phyloP scores from a whole-genome alignment of 23 red algal species.

The Gracilariopsis chorda region DNA sequence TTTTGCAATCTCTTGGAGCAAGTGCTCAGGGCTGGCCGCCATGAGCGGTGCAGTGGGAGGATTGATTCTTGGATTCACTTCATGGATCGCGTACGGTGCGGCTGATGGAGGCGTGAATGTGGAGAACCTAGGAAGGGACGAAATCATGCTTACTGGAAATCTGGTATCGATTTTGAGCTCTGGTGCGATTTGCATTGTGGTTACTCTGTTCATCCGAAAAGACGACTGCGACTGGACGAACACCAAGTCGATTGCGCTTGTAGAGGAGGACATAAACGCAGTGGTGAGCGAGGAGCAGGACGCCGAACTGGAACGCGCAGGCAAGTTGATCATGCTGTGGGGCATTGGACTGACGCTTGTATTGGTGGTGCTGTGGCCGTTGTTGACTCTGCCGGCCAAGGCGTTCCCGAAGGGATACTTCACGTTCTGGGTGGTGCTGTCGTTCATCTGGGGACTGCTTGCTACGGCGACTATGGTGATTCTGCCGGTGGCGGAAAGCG shows the following conservation, averaged over 20 bases:
- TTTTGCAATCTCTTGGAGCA: conserved; percentile 57
- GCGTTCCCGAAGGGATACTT: conserved; percentile 76
- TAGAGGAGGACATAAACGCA: conserved; percentile 62
- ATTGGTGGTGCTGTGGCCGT: conserved; percentile 68
- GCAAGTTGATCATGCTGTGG: conserved; percentile 60
- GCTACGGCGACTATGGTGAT: conserved; percentile 69
- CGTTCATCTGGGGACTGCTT: conserved; percentile 79
- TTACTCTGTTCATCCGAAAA: conserved; percentile 18
- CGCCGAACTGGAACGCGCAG: conserved; percentile 31
- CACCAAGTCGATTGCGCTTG: conserved; percentile 53
- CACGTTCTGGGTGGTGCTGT: conserved; percentile 78
- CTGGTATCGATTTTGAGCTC: conserved; percentile 73
- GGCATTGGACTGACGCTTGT: conserved; percentile 56
- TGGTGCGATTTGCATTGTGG: conserved; percentile 53
- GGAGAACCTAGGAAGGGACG: conserved; percentile 41
- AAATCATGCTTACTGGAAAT: conserved; percentile 73
- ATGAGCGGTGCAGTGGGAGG: conserved; percentile 47
- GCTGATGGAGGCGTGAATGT: conserved; percentile 17
- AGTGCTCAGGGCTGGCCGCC: conserved; percentile 36
- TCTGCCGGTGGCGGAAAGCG: conserved; percentile 69
- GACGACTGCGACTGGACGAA: conserved; percentile 67
- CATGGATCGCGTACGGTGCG: conserved; percentile 70
- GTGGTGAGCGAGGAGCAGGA: conserved; percentile 46
- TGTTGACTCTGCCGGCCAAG: conserved; percentile 63
- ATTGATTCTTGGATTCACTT: conserved; percentile 20